phyloP scores from a whole-genome alignment of 805 yeast genomes.

The Ogataea wickerhamii region DNA sequence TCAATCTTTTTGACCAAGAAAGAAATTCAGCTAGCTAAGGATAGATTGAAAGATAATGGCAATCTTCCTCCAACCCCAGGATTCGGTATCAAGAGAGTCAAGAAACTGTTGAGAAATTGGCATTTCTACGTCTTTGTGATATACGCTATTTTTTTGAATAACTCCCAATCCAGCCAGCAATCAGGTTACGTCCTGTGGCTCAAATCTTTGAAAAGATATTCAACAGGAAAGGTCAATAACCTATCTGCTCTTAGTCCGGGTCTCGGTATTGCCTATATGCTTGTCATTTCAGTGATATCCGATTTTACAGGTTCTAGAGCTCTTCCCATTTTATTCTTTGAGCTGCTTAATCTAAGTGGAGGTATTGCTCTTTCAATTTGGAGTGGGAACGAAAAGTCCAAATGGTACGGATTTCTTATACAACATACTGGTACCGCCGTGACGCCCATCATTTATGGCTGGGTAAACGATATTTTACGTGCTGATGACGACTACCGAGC shows the following conservation, averaged over 20 bases:
- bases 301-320: neutral
- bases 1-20: neutral
- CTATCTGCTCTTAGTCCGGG: neutral
- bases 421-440: neutral
- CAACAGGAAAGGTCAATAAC: neutral
- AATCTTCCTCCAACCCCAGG: neutral
- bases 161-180: neutral
- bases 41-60: neutral
- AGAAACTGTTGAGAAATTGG: neutral
- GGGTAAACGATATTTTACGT: neutral
- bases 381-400: neutral
- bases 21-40: neutral
- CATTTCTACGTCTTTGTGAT: neutral
- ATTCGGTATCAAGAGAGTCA: neutral
- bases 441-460: neutral
- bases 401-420: neutral
- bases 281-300: neutral
- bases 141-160: neutral
- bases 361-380: neutral
- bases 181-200: neutral
- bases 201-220: neutral
- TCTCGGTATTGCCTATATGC: neutral
- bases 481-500: neutral
- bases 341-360: neutral
- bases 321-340: neutral